phyloP scores from a whole-genome alignment of 805 yeast species.

The Grigorovia transvaalensis region DNA sequence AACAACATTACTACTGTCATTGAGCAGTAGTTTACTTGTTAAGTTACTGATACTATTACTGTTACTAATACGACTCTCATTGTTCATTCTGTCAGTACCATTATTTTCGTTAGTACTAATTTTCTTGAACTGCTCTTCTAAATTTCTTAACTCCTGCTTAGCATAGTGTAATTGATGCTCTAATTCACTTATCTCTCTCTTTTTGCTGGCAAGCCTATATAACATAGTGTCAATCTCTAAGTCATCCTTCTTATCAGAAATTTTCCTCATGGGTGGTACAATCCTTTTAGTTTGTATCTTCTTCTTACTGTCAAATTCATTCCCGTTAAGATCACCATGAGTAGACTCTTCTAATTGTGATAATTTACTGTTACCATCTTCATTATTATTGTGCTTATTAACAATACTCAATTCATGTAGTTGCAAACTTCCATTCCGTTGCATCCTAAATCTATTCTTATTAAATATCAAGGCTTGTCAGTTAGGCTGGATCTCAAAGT shows the following conservation, averaged over 20 bases:
- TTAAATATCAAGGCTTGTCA: not conserved
- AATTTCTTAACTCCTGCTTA: conserved; percentile 29
- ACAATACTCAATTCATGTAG: conserved; percentile 20
- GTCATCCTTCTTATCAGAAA: conserved; percentile 1
- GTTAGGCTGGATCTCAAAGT: no score
- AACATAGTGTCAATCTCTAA: conserved; percentile 18
- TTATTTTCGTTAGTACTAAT: not conserved
- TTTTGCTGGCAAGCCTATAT: conserved; percentile 39
- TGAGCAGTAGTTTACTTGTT: not conserved
- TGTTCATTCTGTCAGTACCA: not conserved
- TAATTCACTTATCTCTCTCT: conserved; percentile 41
- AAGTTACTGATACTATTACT: not conserved
- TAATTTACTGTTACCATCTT: not conserved
- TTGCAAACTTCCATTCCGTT: conserved; percentile 14
- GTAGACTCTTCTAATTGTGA: not conserved
- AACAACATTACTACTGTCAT: not conserved
- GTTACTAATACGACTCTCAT: not conserved
- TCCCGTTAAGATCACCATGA: not conserved
- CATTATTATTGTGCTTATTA: conserved; percentile 5
- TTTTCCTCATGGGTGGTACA: conserved; percentile 2
- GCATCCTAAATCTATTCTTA: conserved; percentile 4
- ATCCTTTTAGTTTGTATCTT: not conserved
- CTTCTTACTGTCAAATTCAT: not conserved
- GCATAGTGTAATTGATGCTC: conserved; percentile 32
- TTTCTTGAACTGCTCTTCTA: conserved; percentile 28